Evolutionary conservation across 352 stramenopile genomes (phyloP).

Genomic region (Globisporangium okanoganense): DNA sequence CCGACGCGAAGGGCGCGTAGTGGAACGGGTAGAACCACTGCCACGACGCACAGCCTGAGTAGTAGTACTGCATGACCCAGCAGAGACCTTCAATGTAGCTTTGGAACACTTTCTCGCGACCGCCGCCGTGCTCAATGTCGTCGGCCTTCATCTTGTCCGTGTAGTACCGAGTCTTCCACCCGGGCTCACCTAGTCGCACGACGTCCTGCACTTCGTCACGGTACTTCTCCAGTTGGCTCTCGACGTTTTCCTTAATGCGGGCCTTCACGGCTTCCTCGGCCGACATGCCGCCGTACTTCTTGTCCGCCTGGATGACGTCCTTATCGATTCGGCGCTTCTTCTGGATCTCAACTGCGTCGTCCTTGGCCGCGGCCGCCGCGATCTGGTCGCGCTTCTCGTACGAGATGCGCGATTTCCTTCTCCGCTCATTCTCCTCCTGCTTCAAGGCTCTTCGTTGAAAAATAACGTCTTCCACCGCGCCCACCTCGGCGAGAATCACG

Average conservation of each 20-base stretch:
- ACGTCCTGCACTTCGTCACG: slow-evolving; percentile 89
- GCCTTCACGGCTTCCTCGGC: slow-evolving; percentile 70
- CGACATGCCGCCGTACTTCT: slow-evolving; percentile 67
- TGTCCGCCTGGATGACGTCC: slow-evolving; percentile 54
- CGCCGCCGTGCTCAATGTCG: slow-evolving; percentile 78
- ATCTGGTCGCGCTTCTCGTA: slow-evolving; percentile 77
- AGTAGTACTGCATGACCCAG: slow-evolving; percentile 99
- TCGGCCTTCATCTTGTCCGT: slow-evolving; percentile 82
- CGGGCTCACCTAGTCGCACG: slow-evolving; percentile 92
- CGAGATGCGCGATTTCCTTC: slow-evolving; percentile 56
- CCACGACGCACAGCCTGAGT: slow-evolving; percentile 98
- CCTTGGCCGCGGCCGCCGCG: slow-evolving; percentile 47
- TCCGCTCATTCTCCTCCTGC: slow-evolving; percentile 77
- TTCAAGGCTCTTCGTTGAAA: slow-evolving; percentile 86
- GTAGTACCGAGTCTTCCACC: slow-evolving; percentile 96
- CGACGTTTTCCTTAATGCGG: slow-evolving; percentile 75
- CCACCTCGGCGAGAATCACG: slow-evolving; percentile 95
- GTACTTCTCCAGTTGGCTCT: slow-evolving; percentile 78
- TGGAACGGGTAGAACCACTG: slow-evolving; percentile 99
- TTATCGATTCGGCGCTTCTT: slow-evolving; percentile 76
- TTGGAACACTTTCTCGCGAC: slow-evolving; percentile 90
- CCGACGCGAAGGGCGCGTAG: slow-evolving; percentile 95
- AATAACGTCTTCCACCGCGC: slow-evolving; percentile 95
- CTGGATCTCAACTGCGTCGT: slow-evolving; percentile 71
- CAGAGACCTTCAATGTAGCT: slow-evolving; percentile 98